phyloP scores from a whole-genome alignment of 2,329 filamentous ascomycete genomes.

The Penicillium griseofulvum region DNA sequence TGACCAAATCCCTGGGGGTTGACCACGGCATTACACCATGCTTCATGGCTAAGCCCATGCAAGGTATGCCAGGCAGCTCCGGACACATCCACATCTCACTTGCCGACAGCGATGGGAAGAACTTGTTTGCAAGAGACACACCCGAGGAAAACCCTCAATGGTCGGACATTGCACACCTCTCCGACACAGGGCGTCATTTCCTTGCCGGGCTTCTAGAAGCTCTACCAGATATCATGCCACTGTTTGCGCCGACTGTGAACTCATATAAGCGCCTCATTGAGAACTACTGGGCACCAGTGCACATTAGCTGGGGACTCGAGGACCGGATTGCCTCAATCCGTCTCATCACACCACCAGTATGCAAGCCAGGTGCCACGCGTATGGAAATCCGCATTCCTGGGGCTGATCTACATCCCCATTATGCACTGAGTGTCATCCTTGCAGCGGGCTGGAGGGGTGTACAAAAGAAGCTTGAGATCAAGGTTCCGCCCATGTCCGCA shows the following conservation, averaged over 20 bases:
- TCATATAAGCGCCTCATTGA: conserved; percentile 96
- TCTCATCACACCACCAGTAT: conserved; percentile 81
- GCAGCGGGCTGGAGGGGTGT: conserved; percentile 88
- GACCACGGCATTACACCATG: conserved; percentile 88
- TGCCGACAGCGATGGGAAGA: conserved; percentile 71
- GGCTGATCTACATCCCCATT: conserved; percentile 86
- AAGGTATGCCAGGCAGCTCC: conserved; percentile 86
- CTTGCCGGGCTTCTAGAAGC: conserved; percentile 84
- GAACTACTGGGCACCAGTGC: conserved; percentile 98
- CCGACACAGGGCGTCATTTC: conserved; percentile 88
- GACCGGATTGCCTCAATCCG: conserved; percentile 88
- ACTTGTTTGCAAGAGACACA: conserved; percentile 72
- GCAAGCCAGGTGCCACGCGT: conserved; percentile 61
- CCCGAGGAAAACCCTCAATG: conserved; percentile 69
- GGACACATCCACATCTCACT: conserved; percentile 93
- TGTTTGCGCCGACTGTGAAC: conserved; percentile 90
- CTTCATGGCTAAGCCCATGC: conserved; percentile 95
- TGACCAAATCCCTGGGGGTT: conserved; percentile 80
- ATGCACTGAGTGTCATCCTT: conserved; percentile 82
- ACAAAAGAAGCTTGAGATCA: conserved; percentile 82
- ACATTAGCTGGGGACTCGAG: conserved; percentile 92
- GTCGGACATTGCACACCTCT: conserved; percentile 72
- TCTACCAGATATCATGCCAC: conserved; percentile 88
- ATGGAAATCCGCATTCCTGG: conserved; percentile 41
- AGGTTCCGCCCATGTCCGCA: conserved; percentile 74